Evolutionary conservation across 106 monocot species (phyloP), one percentile per base, ranked within the genome.

Genomic region (Dioscorea dumetorum): DNA sequence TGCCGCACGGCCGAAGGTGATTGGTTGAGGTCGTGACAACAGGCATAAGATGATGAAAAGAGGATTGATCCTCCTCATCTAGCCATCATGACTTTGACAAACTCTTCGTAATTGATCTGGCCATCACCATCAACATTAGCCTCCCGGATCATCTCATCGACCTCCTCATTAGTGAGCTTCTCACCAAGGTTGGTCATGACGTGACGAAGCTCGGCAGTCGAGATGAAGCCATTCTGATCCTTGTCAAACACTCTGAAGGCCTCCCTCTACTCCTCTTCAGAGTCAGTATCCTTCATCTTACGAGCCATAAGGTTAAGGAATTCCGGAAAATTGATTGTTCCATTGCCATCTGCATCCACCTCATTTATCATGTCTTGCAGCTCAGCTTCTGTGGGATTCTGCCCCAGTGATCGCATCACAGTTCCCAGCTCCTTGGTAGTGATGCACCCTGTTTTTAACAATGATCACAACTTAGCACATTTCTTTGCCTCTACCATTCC

Each of bases 161-260:
- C 54, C 54, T 54, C 54, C 54, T 54, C 54, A 15, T 54, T 13
- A 14, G 54, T 54, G 54, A 54, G 54, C 54, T 54, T 54, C 54
- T 54, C 54, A 5, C 54, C 54, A 54, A 54, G 54, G 54, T 54
- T 54, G 19, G 54, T 54, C 54, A 54, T 54, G 54, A 54, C 54
- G 19, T 54, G 54, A 19, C 54, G 54, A 54, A 54, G 54, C 54
- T 54, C 54, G 5, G 54, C 54, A 54, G 7, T 13, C 0, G 54
- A 54, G 54, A 54, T 54, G 54, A 54, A 54, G 19, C 54, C 54
- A 54, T 54, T 54, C 54, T 54, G 54, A 14, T 54, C 54, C 54
- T 54, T 54, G 54, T 54, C 54, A 19, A 54, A 54, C 15, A 54
- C 54, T 19, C 54, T 16, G 54, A 54, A 54, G 54, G 54, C 54